A percentile compares a stretch with the other conserved stretches of the same genome.
These are phyloP conservation scores for Sapria himalayana DNA, from an alignment of 345 rosid species.

Conservation along the genomic window DNA sequence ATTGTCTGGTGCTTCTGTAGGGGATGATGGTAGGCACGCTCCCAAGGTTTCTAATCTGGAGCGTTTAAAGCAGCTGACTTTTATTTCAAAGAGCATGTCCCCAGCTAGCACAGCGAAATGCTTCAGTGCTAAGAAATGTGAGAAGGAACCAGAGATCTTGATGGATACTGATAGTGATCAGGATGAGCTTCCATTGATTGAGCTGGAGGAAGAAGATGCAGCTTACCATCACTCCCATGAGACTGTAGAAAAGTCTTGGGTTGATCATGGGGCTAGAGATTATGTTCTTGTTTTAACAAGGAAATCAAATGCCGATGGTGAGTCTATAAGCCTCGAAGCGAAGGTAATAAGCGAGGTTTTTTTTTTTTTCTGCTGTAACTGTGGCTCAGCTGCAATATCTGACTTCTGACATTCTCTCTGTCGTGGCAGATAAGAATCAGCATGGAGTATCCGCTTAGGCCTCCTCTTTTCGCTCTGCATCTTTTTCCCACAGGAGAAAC, in stretches of 20 bases:
- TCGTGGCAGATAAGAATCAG: conserved; percentile 42
- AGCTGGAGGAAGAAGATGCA: conserved; percentile 21
- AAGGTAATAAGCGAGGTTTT: conserved; percentile 23
- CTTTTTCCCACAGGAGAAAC: conserved; percentile 21
- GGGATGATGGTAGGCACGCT: conserved; percentile 17
- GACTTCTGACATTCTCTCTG: conserved; percentile 7
- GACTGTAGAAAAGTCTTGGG: conserved; percentile 39
- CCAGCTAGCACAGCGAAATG: conserved; percentile 35
- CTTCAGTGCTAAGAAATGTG: conserved; percentile 46
- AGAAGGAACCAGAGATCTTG: conserved; percentile 51
- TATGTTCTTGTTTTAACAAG: conserved; percentile 37
- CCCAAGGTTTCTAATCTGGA: conserved; percentile 25
- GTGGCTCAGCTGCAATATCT: too few relatives aligned
- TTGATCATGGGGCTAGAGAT: conserved; percentile 45
- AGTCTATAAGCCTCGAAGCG: conserved; percentile 42
- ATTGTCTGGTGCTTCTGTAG: conserved; percentile 22
- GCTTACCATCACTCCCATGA: conserved; percentile 12
- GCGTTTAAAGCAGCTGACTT: conserved; percentile 50
- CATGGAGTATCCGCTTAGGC: conserved; percentile 84
- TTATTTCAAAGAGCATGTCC: conserved; percentile 68
- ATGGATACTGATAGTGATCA: conserved; percentile 56
- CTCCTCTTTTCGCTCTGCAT: conserved; percentile 47
- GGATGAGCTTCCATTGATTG: conserved; percentile 36
- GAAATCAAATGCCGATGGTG: conserved; percentile 23
- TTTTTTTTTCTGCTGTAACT: conserved; percentile 7